phyloP scores from a whole-genome alignment of 2,329 filamentous ascomycete genomes.

The Colletotrichum falcatum region DNA sequence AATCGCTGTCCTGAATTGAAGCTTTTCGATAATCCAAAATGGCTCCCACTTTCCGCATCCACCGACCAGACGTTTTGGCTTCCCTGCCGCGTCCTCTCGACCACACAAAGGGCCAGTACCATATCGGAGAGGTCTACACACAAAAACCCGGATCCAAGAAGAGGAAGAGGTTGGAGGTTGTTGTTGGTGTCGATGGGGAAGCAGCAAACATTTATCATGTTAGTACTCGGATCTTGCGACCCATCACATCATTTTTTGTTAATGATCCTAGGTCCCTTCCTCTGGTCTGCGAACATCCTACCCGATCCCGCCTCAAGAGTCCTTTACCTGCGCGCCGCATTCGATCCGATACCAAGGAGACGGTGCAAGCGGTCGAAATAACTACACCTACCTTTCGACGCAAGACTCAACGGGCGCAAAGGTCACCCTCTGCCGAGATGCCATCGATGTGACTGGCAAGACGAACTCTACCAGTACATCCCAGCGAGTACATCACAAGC shows the following conservation, averaged over 20 bases:
- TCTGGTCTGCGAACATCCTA: slow-evolving; percentile 74
- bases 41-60: slow-evolving; percentile 71
- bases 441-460: slow-evolving; percentile 62
- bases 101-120: slow-evolving; percentile 59
- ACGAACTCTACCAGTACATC: slow-evolving; percentile 64
- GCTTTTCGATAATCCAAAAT: slow-evolving; percentile 50
- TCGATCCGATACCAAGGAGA: slow-evolving; percentile 67
- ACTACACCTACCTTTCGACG: slow-evolving; percentile 73
- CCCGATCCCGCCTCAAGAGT: slow-evolving; percentile 73
- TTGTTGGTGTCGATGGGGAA: slow-evolving; percentile 74
- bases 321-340: slow-evolving; percentile 71
- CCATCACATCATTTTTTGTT: slow-evolving; percentile 36
- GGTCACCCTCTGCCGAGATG: slow-evolving; percentile 71
- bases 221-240: slow-evolving; percentile 45
- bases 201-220: slow-evolving; percentile 76
- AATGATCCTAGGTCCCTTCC: slow-evolving; percentile 65
- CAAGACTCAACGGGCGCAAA: slow-evolving; percentile 60
- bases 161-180: slow-evolving; percentile 72
- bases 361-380: slow-evolving; percentile 60
- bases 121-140: slow-evolving; percentile 71
- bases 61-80: slow-evolving; percentile 73
- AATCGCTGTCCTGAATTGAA: neutral
- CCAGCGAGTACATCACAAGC: slow-evolving; percentile 48
- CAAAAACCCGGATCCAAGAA: slow-evolving; percentile 69
- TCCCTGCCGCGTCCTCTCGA: slow-evolving; percentile 70